phyloP scores from a whole-genome alignment of 345 rosid genomes.

The Linum usitatissimum region DNA sequence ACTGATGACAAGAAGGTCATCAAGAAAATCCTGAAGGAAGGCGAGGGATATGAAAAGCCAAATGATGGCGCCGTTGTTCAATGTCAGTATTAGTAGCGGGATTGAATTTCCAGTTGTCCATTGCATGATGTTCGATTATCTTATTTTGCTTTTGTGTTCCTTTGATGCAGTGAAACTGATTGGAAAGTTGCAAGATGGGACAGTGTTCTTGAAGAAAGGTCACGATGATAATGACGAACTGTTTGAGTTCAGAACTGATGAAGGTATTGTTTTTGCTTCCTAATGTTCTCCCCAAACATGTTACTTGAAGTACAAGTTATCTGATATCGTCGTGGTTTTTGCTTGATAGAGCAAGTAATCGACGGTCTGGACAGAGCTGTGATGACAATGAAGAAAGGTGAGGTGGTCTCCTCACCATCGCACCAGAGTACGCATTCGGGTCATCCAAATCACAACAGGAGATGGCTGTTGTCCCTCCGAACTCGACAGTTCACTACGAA shows the following conservation, averaged over 20 bases:
- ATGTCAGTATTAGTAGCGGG: slow-evolving; percentile 27
- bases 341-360: slow-evolving; percentile 61
- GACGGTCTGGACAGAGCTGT: slow-evolving; percentile 89
- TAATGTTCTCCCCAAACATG: not conserved
- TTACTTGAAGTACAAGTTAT: not conserved
- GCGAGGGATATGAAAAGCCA: slow-evolving; percentile 79
- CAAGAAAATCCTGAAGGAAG: slow-evolving; percentile 75
- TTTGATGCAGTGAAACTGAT: slow-evolving; percentile 60
- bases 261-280: slow-evolving; percentile 31
- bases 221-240: slow-evolving; percentile 49
- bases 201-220: slow-evolving; percentile 66
- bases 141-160: not conserved
- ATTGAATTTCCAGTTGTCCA: not conserved
- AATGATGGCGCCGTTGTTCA: slow-evolving; percentile 68
- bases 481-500: slow-evolving; percentile 61
- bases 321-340: not conserved
- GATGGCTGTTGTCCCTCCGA: slow-evolving; percentile 59
- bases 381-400: slow-evolving; percentile 82
- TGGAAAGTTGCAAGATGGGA: slow-evolving; percentile 78
- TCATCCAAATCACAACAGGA: slow-evolving; percentile 60
- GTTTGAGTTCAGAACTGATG: slow-evolving; percentile 78
- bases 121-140: not conserved
- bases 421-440: slow-evolving; percentile 83
- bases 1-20: slow-evolving; percentile 75
- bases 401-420: slow-evolving; percentile 53